phyloP scores from a whole-genome alignment of 225 moss, liverwort and hornwort genomes.

The Physcomitrellopsis africana region DNA sequence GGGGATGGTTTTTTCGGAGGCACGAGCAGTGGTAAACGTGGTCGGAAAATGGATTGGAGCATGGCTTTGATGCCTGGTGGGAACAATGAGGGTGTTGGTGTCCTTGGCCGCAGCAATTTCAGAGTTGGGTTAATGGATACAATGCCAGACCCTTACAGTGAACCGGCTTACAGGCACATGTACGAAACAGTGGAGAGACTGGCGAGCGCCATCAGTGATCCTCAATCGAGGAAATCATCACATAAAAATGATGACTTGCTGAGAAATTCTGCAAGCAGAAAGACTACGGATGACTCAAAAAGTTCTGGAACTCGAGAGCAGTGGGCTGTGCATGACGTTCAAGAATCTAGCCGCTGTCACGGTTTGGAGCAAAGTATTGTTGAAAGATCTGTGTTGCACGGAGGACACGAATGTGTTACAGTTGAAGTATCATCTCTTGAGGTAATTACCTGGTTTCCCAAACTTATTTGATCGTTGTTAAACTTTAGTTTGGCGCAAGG shows the following conservation, averaged over 20 bases:
- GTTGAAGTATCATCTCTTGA: conserved; percentile 31
- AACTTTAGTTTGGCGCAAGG: too few species aligned
- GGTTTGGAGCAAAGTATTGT: not conserved
- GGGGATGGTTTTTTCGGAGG: conserved; percentile 24
- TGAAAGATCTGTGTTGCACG: not conserved
- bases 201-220: conserved; percentile 57
- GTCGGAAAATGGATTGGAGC: conserved; percentile 45
- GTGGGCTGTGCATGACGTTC: conserved; percentile 27
- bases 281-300: not conserved
- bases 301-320: conserved; percentile 22
- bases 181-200: conserved; percentile 58
- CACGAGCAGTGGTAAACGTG: not conserved
- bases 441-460: conserved; percentile 9
- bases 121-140: conserved; percentile 28
- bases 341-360: not conserved
- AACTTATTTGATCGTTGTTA: not conserved
- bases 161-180: conserved; percentile 46
- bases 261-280: not conserved
- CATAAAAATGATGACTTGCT: not conserved
- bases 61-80: conserved; percentile 21
- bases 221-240: conserved; percentile 18
- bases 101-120: conserved; percentile 1
- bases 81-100: not conserved
- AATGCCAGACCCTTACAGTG: conserved; percentile 42
- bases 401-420: conserved; percentile 24